A percentile compares a stretch with the other conserved stretches of the same genome.
Evolutionary conservation across 1,284 basidiomycete species (phyloP).

Genomic region (Moesziomyces globuligerus): DNA sequence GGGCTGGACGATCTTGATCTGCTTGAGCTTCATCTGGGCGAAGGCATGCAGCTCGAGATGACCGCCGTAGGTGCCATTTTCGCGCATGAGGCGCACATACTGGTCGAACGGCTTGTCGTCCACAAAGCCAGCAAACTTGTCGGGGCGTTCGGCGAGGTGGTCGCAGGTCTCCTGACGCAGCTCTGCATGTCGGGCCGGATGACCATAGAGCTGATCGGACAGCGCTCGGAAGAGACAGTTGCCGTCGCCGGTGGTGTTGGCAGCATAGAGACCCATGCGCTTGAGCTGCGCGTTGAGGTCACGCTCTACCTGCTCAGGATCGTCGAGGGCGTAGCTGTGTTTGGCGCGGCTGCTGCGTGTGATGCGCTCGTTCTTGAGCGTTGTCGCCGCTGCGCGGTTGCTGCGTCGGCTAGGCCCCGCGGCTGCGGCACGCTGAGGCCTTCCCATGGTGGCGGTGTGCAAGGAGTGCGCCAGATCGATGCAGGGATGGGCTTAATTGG

Average conservation of each 20-base stretch:
- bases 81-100: conserved; percentile 62
- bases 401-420: conserved; percentile 42
- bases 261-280: conserved; percentile 63
- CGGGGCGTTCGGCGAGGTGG: conserved; percentile 78
- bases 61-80: conserved; percentile 83
- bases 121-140: conserved; percentile 85
- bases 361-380: conserved; percentile 47
- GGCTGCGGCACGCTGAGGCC: conserved; percentile 31
- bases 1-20: conserved; percentile 91
- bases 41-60: conserved; percentile 90
- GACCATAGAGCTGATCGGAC: conserved; percentile 77
- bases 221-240: conserved; percentile 67
- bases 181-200: conserved; percentile 76
- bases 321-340: conserved; percentile 53
- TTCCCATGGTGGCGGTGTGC: conserved; percentile 19
- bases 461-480: no score
- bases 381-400: conserved; percentile 26
- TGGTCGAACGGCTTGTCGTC: conserved; percentile 74
- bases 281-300: conserved; percentile 60
- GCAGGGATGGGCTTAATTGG: no score
- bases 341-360: conserved; percentile 44
- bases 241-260: conserved; percentile 64
- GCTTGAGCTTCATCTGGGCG: conserved; percentile 78
- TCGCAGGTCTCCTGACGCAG: conserved; percentile 79
- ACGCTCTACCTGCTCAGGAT: conserved; percentile 59